phyloP scores from a whole-genome alignment of 257 asterid species.

The Nyctanthes arbortristis region DNA sequence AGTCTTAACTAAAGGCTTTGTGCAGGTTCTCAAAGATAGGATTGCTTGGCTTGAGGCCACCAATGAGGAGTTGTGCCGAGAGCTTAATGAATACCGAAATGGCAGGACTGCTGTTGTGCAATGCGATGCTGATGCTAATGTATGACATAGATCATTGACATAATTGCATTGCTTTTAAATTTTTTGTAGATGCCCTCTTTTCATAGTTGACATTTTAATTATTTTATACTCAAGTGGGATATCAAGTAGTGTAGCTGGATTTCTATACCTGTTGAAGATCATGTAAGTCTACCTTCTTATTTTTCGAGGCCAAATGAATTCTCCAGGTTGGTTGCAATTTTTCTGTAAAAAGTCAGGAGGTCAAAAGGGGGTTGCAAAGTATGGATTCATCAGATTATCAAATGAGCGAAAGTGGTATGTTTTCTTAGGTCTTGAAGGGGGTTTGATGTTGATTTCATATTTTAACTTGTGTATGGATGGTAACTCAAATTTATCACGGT shows the following conservation, averaged over 20 bases:
- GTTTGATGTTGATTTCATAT: conserved; percentile 4
- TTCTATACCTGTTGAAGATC: background rate
- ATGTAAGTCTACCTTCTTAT: background rate
- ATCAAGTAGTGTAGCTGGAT: background rate
- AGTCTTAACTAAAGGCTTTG: conserved; percentile 19
- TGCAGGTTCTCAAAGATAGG: conserved; percentile 85
- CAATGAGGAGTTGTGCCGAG: conserved; percentile 85
- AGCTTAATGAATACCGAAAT: conserved; percentile 73
- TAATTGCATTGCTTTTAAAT: conserved; percentile 3
- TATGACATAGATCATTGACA: conserved; percentile 23
- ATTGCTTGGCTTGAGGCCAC: conserved; percentile 90
- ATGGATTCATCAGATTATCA: conserved; percentile 91
- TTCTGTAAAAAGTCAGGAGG: conserved; percentile 71
- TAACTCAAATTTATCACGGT: background rate
- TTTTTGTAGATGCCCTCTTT: background rate
- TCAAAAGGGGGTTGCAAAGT: conserved; percentile 87
- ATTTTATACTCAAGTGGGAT: background rate
- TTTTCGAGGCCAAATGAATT: conserved; percentile 6
- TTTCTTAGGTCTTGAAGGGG: conserved; percentile 24
- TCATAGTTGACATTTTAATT: background rate
- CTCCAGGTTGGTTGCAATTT: conserved; percentile 54
- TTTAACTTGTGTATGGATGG: background rate
- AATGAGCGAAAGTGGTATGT: conserved; percentile 87
- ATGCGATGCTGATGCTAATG: conserved; percentile 59
- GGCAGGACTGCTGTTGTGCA: conserved; percentile 53